These are phyloP conservation scores for Rhodosporidiobolus sp. DNA, from an alignment of 768 basidiomycete genomes.

Conservation along the genomic window DNA sequence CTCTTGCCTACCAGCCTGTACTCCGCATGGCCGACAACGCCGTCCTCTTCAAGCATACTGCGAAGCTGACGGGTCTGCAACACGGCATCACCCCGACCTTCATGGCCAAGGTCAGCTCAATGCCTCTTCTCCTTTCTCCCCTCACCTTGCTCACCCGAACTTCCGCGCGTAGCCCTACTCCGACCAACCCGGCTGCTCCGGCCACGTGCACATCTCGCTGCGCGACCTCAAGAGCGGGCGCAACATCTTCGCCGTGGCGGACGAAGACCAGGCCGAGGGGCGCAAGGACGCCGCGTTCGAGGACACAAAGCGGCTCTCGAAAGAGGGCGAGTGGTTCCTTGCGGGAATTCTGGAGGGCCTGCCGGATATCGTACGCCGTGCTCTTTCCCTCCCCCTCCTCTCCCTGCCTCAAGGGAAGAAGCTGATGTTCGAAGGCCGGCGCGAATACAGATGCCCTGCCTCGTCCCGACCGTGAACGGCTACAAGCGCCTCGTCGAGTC, in stretches of 20 bases:
- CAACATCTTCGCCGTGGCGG: conserved; percentile 74
- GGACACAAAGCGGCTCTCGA: conserved; percentile 79
- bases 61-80: conserved; percentile 88
- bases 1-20: conserved; percentile 76
- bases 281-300: conserved; percentile 68
- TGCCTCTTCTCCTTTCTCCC: neutral
- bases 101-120: conserved; percentile 49
- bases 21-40: conserved; percentile 86
- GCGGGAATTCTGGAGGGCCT: conserved; percentile 87
- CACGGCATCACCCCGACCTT: conserved; percentile 88
- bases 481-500: conserved; percentile 85
- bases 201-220: conserved; percentile 90
- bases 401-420: no score
- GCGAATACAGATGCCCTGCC: conserved; percentile 63
- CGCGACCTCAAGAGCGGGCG: conserved; percentile 60
- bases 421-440: neutral
- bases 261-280: conserved; percentile 60
- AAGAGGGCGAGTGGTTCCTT: conserved; percentile 85
- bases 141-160: conserved; percentile 57
- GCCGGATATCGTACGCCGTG: conserved; percentile 65
- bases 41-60: conserved; percentile 82
- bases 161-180: conserved; percentile 58
- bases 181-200: conserved; percentile 91
- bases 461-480: conserved; percentile 50
- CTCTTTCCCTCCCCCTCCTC: neutral